Evolutionary conservation across 176 grass and related monocot genomes (phyloP), one percentile per base, ranked within the genome.

Genomic region (Chloris gayana): DNA sequence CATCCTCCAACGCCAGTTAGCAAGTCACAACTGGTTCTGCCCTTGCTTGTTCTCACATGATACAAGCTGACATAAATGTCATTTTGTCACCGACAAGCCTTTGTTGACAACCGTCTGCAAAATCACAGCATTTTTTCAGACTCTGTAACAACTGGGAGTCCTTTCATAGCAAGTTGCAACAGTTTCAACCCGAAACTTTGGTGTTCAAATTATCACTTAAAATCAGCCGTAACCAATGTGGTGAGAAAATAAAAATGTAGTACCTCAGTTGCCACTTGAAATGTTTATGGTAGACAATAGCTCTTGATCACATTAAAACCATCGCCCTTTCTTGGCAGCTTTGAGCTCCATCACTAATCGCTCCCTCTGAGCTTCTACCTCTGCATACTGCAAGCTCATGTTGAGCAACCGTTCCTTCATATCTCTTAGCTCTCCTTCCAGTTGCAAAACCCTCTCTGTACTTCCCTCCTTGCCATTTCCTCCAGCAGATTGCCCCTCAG

Each of bases 341-440:
- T 97, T 97, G 64, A 97, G 87, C 82, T 97, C 90, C 91, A 89
- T 89, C 39, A 97, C 89, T 62, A 97, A 86, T n/a, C 82, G 85
- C 42, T 97, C 94, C 25, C 94, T 85, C 76, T 97, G 84, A 53
- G 94, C 91, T 72, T 97, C 94, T 35, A 97, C 94, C 72, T 97
- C 86, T 44, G 94, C 94, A 70, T 97, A 97, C 74, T 92, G 87
- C 73, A 97, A 88, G 64, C 94, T 97, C 91, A 94, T 97, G 63
- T 88, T 91, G 47, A 91, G 85, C 41, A 91, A 79, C 5, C 94
- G 89, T 30, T 97, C 91, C 61, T 86, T 90, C 91, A 97, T 97
- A 72, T 97, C 94, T 80, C 82, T 94, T 70, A 94, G 72, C 51
- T 97, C 94, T 76, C 89, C 87, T 87, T 97, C 94, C 85, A 94